A percentile compares a stretch with the other conserved stretches of the same genome.
phyloP scores from a whole-genome alignment of 2,329 filamentous ascomycete species.

The Claviceps pusilla region DNA sequence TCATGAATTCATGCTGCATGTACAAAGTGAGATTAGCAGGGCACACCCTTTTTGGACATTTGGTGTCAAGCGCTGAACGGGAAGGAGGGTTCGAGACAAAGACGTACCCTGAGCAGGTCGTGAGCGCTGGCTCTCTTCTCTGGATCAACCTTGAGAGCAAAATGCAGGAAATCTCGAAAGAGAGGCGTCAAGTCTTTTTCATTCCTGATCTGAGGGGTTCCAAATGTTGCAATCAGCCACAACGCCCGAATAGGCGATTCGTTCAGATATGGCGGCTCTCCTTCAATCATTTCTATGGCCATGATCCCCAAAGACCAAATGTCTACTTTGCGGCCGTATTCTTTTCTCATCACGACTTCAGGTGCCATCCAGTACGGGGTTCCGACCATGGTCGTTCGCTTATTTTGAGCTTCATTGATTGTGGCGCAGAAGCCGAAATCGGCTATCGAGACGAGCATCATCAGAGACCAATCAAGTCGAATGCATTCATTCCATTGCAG shows the following conservation, averaged over 20 bases:
- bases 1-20: slow-evolving; percentile 64
- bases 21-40: background rate
- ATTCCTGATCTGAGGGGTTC: slow-evolving; percentile 88
- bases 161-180: slow-evolving; percentile 82
- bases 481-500: background rate
- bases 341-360: slow-evolving; percentile 91
- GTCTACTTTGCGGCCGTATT: slow-evolving; percentile 96
- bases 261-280: slow-evolving; percentile 90
- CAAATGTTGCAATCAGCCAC: slow-evolving; percentile 93
- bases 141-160: slow-evolving; percentile 90
- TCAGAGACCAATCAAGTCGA: slow-evolving; percentile 1
- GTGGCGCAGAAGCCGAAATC: slow-evolving; percentile 98
- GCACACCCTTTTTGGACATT: too few relatives aligned
- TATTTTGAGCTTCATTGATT: slow-evolving; percentile 92
- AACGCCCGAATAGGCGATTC: slow-evolving; percentile 86
- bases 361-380: slow-evolving; percentile 99
- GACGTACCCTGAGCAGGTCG: slow-evolving; percentile 73
- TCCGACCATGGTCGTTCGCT: slow-evolving; percentile 97
- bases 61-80: too few relatives aligned
- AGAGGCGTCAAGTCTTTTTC: slow-evolving; percentile 66
- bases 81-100: slow-evolving; percentile 1
- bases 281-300: slow-evolving; percentile 99
- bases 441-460: slow-evolving; percentile 35
- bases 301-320: slow-evolving; percentile 98
- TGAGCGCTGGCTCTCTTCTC: slow-evolving; percentile 93